Evolutionary conservation across 257 asterid species (phyloP).

Genomic region (Nicotiana tabacum): DNA sequence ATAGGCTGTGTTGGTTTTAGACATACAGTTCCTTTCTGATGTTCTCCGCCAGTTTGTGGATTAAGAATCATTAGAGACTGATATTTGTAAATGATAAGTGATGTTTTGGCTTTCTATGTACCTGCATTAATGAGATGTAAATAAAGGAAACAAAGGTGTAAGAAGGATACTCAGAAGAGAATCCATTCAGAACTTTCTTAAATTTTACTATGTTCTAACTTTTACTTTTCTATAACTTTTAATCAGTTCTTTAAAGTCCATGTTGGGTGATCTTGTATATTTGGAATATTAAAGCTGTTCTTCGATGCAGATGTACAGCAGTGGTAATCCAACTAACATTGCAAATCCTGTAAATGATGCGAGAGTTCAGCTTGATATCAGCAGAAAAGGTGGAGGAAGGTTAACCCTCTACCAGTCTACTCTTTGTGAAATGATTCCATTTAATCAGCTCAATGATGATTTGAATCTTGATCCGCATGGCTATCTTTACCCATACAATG

Average conservation of each 20-base stretch:
- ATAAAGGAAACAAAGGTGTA: background rate
- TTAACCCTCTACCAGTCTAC: conserved; percentile 81
- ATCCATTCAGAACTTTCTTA: no score
- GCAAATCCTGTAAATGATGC: conserved; percentile 95
- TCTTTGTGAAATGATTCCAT: conserved; percentile 71
- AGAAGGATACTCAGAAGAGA: background rate
- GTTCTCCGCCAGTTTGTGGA: background rate
- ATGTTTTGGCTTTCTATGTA: background rate
- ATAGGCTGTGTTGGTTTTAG: background rate
- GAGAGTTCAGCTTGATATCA: conserved; percentile 82
- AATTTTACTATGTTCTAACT: no score
- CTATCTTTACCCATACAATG: conserved; percentile 62
- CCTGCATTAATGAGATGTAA: background rate
- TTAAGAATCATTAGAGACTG: background rate
- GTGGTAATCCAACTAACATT: conserved; percentile 96
- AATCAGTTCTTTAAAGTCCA: background rate
- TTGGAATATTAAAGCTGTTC: conserved; percentile 5
- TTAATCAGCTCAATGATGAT: conserved; percentile 43
- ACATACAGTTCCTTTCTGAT: background rate
- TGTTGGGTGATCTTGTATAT: background rate
- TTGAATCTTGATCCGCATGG: conserved; percentile 59
- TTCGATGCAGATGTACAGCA: conserved; percentile 83
- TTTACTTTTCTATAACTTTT: background rate
- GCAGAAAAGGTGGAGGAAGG: conserved; percentile 63
- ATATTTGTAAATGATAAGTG: background rate